Conservation (phyloP, 768 basidiomycete species). For the Hemileccinum rubropunctum region DNA sequence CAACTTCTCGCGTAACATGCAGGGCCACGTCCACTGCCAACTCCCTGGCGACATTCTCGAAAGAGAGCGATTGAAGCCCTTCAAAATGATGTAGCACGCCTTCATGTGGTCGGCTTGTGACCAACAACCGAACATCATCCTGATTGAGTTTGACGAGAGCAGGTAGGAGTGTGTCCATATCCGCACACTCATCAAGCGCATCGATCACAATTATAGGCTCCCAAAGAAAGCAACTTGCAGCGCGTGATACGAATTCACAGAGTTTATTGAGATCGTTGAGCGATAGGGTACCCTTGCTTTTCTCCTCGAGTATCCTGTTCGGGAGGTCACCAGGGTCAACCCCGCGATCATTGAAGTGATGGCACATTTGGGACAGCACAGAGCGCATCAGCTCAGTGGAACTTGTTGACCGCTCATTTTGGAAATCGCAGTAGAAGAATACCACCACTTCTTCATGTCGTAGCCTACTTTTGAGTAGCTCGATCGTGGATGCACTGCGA, state of each 20-base stretch:
- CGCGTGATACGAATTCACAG: not conserved
- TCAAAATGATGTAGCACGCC: not conserved
- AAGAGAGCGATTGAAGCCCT: not conserved
- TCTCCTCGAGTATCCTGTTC: not conserved
- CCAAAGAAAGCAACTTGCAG: not conserved
- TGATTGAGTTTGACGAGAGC: not conserved
- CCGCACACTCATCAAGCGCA: slow-evolving; percentile 8
- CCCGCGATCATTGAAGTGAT: not conserved
- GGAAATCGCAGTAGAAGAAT: slow-evolving; percentile 7
- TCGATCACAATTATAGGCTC: slow-evolving; percentile 8
- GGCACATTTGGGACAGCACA: not conserved
- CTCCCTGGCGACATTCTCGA: not conserved
- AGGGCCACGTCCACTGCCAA: not conserved
- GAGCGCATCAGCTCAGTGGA: slow-evolving; percentile 1
- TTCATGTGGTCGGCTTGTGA: not conserved
- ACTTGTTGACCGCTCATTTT: not conserved
- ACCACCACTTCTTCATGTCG: not conserved
- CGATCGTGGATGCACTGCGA: slow-evolving; percentile 1
- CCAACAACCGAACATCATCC: not conserved
- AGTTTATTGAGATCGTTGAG: not conserved
- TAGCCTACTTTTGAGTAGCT: not conserved
- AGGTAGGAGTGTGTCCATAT: not conserved
- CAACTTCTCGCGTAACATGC: not conserved
- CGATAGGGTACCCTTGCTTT: not conserved
- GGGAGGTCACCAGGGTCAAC: not conserved